A percentile compares a stretch with the other conserved stretches of the same genome.
Evolutionary conservation across 116 monocot species (phyloP).

Genomic region (Thalassia testudinum): DNA sequence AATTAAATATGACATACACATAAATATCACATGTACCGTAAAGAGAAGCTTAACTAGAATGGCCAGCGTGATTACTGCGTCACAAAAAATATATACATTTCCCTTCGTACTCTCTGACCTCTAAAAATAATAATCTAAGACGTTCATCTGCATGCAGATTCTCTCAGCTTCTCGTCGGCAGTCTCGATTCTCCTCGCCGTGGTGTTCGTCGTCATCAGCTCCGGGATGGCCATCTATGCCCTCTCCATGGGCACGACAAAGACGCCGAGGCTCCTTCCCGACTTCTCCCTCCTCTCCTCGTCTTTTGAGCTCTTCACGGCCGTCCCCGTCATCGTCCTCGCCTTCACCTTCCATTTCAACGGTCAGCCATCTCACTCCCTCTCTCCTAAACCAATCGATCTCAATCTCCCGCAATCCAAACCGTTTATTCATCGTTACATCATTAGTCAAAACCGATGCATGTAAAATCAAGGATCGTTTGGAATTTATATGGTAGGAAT

Average conservation of each 20-base stretch:
- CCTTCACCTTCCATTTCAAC: slow-evolving; percentile 98
- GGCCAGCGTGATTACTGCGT: too few species aligned
- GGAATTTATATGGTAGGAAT: not conserved
- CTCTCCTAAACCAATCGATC: too few species aligned
- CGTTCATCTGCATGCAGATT: slow-evolving; percentile 44
- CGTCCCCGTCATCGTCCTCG: slow-evolving; percentile 75
- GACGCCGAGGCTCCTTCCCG: slow-evolving; percentile 43
- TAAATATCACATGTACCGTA: too few species aligned
- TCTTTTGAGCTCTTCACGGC: slow-evolving; percentile 77
- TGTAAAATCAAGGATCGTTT: not conserved
- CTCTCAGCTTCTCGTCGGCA: slow-evolving; percentile 67
- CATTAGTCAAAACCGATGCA: too few species aligned
- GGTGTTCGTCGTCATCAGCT: slow-evolving; percentile 64
- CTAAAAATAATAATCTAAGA: too few species aligned
- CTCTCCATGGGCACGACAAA: slow-evolving; percentile 36
- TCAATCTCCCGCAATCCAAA: too few species aligned
- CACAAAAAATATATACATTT: too few species aligned
- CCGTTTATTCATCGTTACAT: too few species aligned
- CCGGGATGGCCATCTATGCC: slow-evolving; percentile 54
- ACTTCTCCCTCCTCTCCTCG: slow-evolving; percentile 30
- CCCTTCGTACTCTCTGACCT: too few species aligned
- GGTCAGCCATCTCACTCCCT: slow-evolving; percentile 17
- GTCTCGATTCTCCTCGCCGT: slow-evolving; percentile 69
- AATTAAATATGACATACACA: too few species aligned
- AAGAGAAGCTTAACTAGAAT: too few species aligned